Evolutionary conservation across 148 eudicot species (phyloP).

Genomic region (Talinum fruticosum): DNA sequence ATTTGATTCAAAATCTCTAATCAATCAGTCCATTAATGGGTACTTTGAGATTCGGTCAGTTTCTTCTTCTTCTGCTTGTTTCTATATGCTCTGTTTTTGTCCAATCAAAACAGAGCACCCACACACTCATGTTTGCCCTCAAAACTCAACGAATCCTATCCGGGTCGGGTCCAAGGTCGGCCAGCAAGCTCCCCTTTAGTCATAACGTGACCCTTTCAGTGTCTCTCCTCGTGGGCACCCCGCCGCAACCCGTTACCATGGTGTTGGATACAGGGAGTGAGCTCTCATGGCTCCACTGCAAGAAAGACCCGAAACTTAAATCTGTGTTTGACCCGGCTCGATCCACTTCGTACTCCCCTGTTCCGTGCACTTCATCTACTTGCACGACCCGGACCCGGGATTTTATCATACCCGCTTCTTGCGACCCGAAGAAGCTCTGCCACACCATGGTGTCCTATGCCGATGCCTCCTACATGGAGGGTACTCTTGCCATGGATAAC

Average conservation of each 20-base stretch:
- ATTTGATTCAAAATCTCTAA: background rate
- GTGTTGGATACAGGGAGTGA: constrained; percentile 91
- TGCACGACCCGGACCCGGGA: constrained; percentile 53
- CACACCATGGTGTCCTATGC: constrained; percentile 70
- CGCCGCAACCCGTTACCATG: constrained; percentile 72
- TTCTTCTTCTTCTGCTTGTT: constrained; percentile 10
- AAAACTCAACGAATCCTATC: constrained; percentile 33
- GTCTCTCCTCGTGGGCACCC: constrained; percentile 68
- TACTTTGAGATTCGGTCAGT: background rate
- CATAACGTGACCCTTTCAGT: constrained; percentile 79
- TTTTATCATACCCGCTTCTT: constrained; percentile 53
- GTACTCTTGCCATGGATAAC: constrained; percentile 60
- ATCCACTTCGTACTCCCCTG: constrained; percentile 49
- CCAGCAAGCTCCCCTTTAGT: constrained; percentile 64
- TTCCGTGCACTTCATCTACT: constrained; percentile 53
- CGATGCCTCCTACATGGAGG: constrained; percentile 70
- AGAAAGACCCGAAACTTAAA: constrained; percentile 33
- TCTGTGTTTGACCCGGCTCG: constrained; percentile 37
- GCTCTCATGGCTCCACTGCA: constrained; percentile 81
- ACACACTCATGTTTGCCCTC: constrained; percentile 43
- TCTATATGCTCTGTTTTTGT: constrained; percentile 23
- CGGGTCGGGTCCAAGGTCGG: constrained; percentile 31
- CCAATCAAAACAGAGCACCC: constrained; percentile 29
- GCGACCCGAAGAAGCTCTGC: constrained; percentile 70
- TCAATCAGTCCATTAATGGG: constrained; percentile 28